Evolutionary conservation across 208 protist genomes (phyloP), one percentile per base, ranked within the genome.

Genomic region (Acanthamoeba pearcei): DNA sequence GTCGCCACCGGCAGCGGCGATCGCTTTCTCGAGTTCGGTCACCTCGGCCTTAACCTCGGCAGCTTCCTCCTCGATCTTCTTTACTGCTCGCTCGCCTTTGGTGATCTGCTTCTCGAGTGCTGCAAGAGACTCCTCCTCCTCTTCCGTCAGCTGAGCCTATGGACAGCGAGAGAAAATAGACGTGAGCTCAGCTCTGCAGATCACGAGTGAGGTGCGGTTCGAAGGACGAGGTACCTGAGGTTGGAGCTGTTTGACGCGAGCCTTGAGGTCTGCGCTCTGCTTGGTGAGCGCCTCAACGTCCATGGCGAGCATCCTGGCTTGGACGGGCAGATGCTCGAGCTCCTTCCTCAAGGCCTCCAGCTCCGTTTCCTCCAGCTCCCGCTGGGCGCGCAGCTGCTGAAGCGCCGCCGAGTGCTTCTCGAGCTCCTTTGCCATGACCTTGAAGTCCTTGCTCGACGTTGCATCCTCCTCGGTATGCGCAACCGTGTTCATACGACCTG

Each of bases 11-110:
- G 96, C 94, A 12, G 97, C 91, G 19, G 96, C 72, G 46, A 98
- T 97, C 46, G 95, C 19, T 51, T 97, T 88, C 97, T 98, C 74
- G 97, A 99, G 83, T 46, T 95, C n/a, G 80, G 98, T 96, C 24
- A 99, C 96, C 64, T 97, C 91, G 55, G 86, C 80, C 95, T 99
- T 96, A 0, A 99, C 68, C 74, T 96, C 68, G 27, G 76, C 80
- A 8, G 97, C 80, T 42, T 94, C 90, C 8, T 64, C 35, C 68
- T 97, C 88, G 27, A 95, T 32, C 53, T 96, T 94, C 10, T 70
- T 76, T 2, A 96, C 29, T 2, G 95, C 53, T 6, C 88, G 12
- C 95, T 88, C 93, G 1, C 60, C 57, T 57, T 55, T 46, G 6
- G 72, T 35, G 22, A 64, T 62, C 32, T 93, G 24, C 51, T 95